Percentiles rank a stretch among this genome's conserved stretches.
These are phyloP conservation scores for Lentinula raphanica DNA, from an alignment of 768 basidiomycete genomes.

Conservation along the genomic window DNA sequence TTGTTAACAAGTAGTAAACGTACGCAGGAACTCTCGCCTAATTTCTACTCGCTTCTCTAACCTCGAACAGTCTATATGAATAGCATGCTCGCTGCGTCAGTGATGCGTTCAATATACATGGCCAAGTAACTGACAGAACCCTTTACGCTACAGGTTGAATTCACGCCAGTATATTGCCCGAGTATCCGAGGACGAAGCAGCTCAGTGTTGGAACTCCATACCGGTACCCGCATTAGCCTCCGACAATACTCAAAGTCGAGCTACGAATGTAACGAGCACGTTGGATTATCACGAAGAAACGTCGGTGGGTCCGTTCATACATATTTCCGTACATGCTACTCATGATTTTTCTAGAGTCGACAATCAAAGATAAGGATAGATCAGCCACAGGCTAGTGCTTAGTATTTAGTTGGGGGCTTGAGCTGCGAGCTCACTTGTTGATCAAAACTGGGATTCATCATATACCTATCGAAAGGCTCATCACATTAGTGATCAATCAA, in stretches of 20 bases:
- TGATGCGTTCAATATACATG: neutral
- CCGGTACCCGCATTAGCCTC: neutral
- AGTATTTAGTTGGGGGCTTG: no score
- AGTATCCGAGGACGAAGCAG: neutral
- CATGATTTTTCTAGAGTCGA: neutral
- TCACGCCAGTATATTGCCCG: neutral
- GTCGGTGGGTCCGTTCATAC: neutral
- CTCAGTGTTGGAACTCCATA: neutral
- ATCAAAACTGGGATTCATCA: no score
- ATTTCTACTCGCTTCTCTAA: neutral
- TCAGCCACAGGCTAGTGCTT: no score
- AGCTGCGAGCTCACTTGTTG: no score
- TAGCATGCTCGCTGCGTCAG: slow-evolving; percentile 9
- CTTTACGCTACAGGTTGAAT: neutral
- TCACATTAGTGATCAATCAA: no score
- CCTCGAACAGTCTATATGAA: slow-evolving; percentile 9
- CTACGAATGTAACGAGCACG: neutral
- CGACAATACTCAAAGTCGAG: neutral
- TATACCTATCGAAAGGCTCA: no score
- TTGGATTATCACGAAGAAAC: neutral
- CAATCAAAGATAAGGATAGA: neutral
- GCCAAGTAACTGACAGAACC: no score
- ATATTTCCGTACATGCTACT: neutral
- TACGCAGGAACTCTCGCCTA: neutral
- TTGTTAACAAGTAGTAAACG: slow-evolving; percentile 17